Percentiles rank a stretch among this genome's conserved stretches.
Conservation (phyloP, 768 basidiomycete species). For the Phylloporus arenicola region DNA sequence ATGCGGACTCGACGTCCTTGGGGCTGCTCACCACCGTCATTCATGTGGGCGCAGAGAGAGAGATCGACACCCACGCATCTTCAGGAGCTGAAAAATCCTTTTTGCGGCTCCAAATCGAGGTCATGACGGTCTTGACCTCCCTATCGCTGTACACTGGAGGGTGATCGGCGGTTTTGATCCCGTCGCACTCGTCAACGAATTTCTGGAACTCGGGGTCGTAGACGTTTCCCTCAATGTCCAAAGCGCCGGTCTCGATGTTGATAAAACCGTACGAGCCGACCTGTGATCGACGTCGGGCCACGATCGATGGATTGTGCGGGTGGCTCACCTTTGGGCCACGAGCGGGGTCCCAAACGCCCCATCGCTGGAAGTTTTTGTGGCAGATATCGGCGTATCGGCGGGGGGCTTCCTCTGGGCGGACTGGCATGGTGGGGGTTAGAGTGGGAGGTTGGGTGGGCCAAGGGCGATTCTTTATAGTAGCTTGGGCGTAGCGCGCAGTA, state of each 20-base stretch:
- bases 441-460: neutral
- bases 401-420: neutral
- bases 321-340: slow-evolving; percentile 2
- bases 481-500: slow-evolving; percentile 1
- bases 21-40: neutral
- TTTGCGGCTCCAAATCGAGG: slow-evolving; percentile 5
- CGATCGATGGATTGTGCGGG: neutral
- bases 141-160: slow-evolving; percentile 3
- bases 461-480: neutral
- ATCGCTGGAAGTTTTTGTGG: slow-evolving; percentile 1
- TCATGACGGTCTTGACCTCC: slow-evolving; percentile 1
- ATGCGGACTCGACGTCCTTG: slow-evolving; percentile 19
- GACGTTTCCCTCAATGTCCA: slow-evolving; percentile 26
- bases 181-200: slow-evolving; percentile 12
- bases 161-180: slow-evolving; percentile 19
- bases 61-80: slow-evolving; percentile 6
- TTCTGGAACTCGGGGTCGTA: slow-evolving; percentile 14
- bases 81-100: slow-evolving; percentile 11
- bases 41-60: neutral
- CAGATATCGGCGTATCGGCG: slow-evolving; percentile 9
- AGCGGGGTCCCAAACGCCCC: slow-evolving; percentile 7
- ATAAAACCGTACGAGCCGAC: slow-evolving; percentile 30
- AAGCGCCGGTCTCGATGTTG: slow-evolving; percentile 21
- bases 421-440: neutral
- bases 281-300: slow-evolving; percentile 1